Percentiles rank a stretch among this genome's conserved stretches.
Evolutionary conservation across 441 rosid species (phyloP).

Genomic region (Pelargonium cotyledonis): DNA sequence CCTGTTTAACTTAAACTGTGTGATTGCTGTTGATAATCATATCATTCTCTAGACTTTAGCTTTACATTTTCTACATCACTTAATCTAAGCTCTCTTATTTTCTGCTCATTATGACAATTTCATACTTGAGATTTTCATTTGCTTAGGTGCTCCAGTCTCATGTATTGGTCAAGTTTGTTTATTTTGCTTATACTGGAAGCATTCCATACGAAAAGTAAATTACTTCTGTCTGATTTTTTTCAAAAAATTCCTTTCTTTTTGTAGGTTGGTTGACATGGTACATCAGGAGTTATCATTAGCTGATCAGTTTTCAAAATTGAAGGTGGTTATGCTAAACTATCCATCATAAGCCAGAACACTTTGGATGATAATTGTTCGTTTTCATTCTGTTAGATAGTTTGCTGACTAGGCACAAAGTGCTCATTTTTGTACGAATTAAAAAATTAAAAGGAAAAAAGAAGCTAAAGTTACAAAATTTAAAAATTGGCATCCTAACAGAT

Average conservation of each 20-base stretch:
- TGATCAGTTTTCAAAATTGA: slow-evolving; percentile 77
- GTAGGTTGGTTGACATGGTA: slow-evolving; percentile 84
- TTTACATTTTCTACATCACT: not conserved
- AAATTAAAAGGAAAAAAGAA: not conserved
- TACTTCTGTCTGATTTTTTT: slow-evolving; percentile 17
- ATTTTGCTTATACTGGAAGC: not conserved
- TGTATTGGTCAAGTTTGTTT: not conserved
- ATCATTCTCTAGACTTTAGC: not conserved
- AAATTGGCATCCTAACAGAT: not conserved
- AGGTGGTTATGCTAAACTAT: slow-evolving; percentile 45
- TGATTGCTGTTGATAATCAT: not conserved
- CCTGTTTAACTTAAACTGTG: not conserved
- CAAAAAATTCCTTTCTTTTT: not conserved
- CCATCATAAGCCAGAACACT: slow-evolving; percentile 8
- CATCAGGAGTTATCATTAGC: slow-evolving; percentile 90
- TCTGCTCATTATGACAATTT: slow-evolving; percentile 10
- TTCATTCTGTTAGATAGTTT: not conserved
- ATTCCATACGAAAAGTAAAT: slow-evolving; percentile 1
- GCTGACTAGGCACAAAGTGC: not conserved
- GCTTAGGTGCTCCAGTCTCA: slow-evolving; percentile 7
- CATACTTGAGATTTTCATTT: slow-evolving; percentile 1
- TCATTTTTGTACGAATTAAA: not conserved
- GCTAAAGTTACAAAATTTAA: not conserved
- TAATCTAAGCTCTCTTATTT: not conserved
- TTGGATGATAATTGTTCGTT: slow-evolving; percentile 1